Evolutionary conservation across 176 grass and related monocot species (phyloP).

Genomic region (Metroxylon sagu): DNA sequence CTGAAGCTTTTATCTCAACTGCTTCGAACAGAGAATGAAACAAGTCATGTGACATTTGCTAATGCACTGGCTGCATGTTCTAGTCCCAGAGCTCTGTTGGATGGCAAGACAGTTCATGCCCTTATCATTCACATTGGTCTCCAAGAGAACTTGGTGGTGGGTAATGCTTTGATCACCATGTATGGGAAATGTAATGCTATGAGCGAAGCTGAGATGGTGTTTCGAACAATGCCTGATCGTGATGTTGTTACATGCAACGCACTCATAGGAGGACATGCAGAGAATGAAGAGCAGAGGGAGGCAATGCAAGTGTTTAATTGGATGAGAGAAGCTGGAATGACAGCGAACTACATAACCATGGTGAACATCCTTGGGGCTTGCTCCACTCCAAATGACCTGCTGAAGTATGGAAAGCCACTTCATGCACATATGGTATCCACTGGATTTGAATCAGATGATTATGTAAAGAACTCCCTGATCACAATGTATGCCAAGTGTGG

Average conservation of each 20-base stretch:
- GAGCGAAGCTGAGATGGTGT: conserved; percentile 39
- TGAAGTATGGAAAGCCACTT: conserved; percentile 41
- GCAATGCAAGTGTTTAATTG: conserved; percentile 46
- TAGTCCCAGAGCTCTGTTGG: conserved; percentile 30
- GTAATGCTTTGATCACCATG: conserved; percentile 54
- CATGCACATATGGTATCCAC: conserved; percentile 52
- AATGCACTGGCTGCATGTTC: conserved; percentile 55
- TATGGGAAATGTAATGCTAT: conserved; percentile 61
- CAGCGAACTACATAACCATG: conserved; percentile 65
- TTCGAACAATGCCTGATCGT: conserved; percentile 34
- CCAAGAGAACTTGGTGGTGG: conserved; percentile 38
- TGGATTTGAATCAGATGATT: conserved; percentile 63
- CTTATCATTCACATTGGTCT: conserved; percentile 38
- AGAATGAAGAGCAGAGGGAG: conserved; percentile 26
- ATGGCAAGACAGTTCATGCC: conserved; percentile 66
- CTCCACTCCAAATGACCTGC: conserved; percentile 28
- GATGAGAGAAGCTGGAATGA: conserved; percentile 49
- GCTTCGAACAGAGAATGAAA: conserved; percentile 30
- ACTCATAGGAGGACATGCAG: conserved; percentile 55
- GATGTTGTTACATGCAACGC: conserved; percentile 69
- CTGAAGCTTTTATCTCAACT: conserved; percentile 31
- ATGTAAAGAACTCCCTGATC: conserved; percentile 66
- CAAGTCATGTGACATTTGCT: conserved; percentile 66
- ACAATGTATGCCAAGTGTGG: conserved; percentile 84
- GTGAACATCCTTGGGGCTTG: conserved; percentile 59